Base-by-base conservation (phyloP, 495 filamentous ascomycete species). In the Xylaria telfairii region DNA sequence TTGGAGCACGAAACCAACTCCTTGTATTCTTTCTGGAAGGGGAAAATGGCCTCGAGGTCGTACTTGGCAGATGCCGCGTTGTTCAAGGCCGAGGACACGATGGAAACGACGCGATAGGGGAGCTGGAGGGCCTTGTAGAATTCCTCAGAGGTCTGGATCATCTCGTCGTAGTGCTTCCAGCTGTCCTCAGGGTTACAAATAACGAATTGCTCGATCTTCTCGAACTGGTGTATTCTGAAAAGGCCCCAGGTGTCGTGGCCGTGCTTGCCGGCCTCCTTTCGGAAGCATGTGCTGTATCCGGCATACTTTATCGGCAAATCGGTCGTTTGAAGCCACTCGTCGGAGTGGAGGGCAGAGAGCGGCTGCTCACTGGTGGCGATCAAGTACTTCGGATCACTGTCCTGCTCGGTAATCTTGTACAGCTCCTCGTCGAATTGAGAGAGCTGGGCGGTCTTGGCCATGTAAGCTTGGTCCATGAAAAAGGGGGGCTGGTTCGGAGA, bases 381-480 rank as follows among this genome's bases (percentile, higher is more conserved):
- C 19, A 98, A 88, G 76, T 98, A 99, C 81, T 99, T 98, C 61
- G 92, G 87, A 54, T 96, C 93, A 71, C 93, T 92, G 68, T 93
- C 92, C 70, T 92, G 91, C 69, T 94, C 92, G 8, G 93, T 89
- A 59, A 99, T 95, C 82, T 99, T 98, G 83, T 99, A 99, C 47
- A 98, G 81, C 77, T 98, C 94, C 79, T 99, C 96, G 74, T 98
- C 96, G 76, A 98, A 99, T 73, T 98, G 92, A 77, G 95, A 93
- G 21, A 99, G 89, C 82, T 99, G 96, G 4, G 96, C 96, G 1
- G 96, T 99, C 84, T 98, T 98, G n/a, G 94, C 96, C 96, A 98
- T 98, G 79, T 92, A 90, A 47, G 97, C 92, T 82, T 90, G 91
- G 63, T 95, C 87, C 96, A 98, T 98, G 84, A 99, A 97, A 73